Base-by-base conservation (phyloP, 345 rosid genomes). In the Citrus trifoliata region DNA sequence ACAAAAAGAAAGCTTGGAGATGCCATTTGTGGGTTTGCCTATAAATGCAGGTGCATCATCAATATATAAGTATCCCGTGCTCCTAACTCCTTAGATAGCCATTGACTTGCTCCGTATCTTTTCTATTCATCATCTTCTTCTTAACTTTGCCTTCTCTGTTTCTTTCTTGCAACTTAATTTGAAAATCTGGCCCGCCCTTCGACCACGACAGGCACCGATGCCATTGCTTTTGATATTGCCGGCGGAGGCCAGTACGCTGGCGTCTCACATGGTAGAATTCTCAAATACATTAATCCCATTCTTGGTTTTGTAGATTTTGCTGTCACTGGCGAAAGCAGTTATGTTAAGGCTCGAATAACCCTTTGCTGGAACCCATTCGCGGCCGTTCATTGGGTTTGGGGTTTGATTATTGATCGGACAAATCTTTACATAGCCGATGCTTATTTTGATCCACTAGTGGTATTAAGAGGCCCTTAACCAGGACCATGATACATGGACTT, bases 371-470 rank as follows among this genome's bases (percentile, higher is more conserved):
- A 38, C 10, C 42, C 42, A 38, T 38, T 38, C 7, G 40, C 7
- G 91, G 87, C 18, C 78, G 88, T 70, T 88, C 91, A 10, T 76
- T 86, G 35, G 91, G 91, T 40, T 61, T 86, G 70, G 67, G 77
- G 24, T 83, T 88, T 69, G 33, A 78, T 48, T 53, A 40, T 28
- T 53, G 71, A 21, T 83, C 76, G 55, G 88, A 83, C 33, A 78
- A 87, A 87, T 55, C 76, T 89, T 3, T 87, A 83, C 67, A 80
- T 86, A 33, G 84, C 87, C 37, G 89, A 88, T 80, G 89, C 89
- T 33, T 86, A 71, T 9, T 40, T 2, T 40, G 3, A 10, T 40
- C 46, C 10, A 9, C 13, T 2, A 9, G 46, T 8, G 46, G 10
- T 1, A 8, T 40, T 40, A 40, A 40, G 46, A 32, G 0, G 5